Base-by-base conservation (phyloP, 257 asterid genomes). In the Galeopsis tetrahit region DNA sequence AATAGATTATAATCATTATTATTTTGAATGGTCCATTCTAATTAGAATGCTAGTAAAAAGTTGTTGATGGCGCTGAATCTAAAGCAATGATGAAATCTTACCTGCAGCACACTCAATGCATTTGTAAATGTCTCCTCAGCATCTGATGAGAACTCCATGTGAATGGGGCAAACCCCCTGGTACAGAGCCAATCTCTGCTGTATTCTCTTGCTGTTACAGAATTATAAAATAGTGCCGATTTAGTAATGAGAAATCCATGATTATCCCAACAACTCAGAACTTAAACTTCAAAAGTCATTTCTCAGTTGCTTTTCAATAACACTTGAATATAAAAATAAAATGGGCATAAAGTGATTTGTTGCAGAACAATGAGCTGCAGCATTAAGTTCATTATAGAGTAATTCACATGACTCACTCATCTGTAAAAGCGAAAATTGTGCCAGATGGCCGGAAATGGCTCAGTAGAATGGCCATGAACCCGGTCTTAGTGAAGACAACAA, bases 391-490 rank as follows among this genome's bases (percentile, higher is more conserved):
- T 21, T 8, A 67, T 35, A 74, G 11, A 32, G 43, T 7, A 67
- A 33, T 32, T 9, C 70, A 40, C 34, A 46, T 10, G 71, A 80
- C 98, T 86, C 82, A 94, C 99, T 89, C 96, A 80, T 94, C 89
- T 48, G 99, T 94, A 70, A 94, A 94, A 82, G 99, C 99, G 82
- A 83, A 94, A 56, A 94, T 89, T 68, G 99, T 89, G 85, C 97
- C 97, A 73, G 93, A 88, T 74, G 99, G 97, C 49, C 97, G 91
- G 68, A 80, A 94, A 81, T 94, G 99, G 85, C 99, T 94, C 73
- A 94, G 81, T 68, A 91, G 87, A 71, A 91, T 82, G 35, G 97
- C 97, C 99, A 94, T 94, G 87, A 85, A 94, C 72, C 99, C 99
- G 52, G 89, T 88, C 79, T 92, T 83, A 59, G 99, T 94, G 85